These are phyloP conservation scores for Hanseniaspora guilliermondii DNA, from an alignment of 805 yeast genomes.

Conservation along the genomic window DNA sequence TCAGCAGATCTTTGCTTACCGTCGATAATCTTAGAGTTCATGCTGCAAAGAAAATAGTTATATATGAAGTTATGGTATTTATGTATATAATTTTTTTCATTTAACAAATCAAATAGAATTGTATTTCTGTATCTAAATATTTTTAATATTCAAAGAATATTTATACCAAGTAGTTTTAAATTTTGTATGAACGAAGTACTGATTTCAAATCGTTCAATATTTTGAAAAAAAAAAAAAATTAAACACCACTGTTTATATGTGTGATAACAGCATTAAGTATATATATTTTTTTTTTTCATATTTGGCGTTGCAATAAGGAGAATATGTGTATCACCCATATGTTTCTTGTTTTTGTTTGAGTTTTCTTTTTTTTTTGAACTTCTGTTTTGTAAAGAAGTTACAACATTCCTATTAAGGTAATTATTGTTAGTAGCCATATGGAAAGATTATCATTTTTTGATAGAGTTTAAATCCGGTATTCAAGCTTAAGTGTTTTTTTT, in stretches of 20 bases:
- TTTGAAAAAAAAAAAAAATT: not conserved
- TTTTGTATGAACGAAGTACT: not conserved
- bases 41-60: not conserved
- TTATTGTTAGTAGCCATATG: not conserved
- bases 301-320: not conserved
- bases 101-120: too few species aligned
- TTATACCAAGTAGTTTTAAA: too few species aligned
- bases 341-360: too few species aligned
- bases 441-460: too few species aligned
- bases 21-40: conserved; percentile 12
- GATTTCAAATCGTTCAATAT: not conserved
- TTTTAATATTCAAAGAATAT: too few species aligned
- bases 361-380: not conserved
- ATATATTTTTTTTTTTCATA: too few species aligned
- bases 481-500: too few species aligned
- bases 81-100: too few species aligned
- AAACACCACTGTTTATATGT: not conserved
- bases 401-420: not conserved
- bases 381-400: not conserved
- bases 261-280: not conserved
- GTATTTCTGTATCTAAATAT: too few species aligned
- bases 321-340: not conserved
- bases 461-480: too few species aligned
- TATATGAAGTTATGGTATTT: too few species aligned
- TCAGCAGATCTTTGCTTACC: conserved; percentile 14